phyloP scores from a whole-genome alignment of 2,329 filamentous ascomycete genomes.

The Ophiocordyceps camponoti-rufipedis region DNA sequence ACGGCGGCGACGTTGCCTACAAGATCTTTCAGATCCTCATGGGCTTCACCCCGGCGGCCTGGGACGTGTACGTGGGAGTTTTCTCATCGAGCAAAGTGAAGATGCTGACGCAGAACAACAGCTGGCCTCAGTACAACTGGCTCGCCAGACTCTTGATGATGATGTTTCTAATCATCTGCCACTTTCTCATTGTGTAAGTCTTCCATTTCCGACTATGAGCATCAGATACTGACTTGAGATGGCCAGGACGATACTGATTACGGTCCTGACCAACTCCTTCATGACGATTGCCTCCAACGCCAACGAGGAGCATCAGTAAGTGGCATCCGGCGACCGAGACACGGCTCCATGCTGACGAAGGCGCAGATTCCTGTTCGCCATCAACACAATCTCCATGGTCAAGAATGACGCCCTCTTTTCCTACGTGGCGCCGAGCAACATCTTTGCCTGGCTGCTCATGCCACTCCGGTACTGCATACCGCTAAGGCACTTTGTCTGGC shows the following conservation, averaged over 20 bases:
- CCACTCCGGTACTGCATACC: slow-evolving; percentile 68
- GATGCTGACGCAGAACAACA: slow-evolving; percentile 9
- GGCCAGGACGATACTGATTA: slow-evolving; percentile 66
- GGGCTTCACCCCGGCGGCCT: slow-evolving; percentile 90
- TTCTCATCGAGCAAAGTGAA: not conserved
- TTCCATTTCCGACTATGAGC: no score
- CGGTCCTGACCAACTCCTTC: slow-evolving; percentile 91
- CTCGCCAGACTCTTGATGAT: slow-evolving; percentile 61
- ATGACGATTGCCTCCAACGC: slow-evolving; percentile 90
- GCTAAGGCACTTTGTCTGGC: slow-evolving; percentile 60
- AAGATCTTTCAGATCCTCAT: slow-evolving; percentile 86
- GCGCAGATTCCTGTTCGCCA: slow-evolving; percentile 65
- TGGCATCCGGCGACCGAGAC: not conserved
- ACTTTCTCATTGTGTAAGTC: slow-evolving; percentile 69
- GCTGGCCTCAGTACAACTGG: slow-evolving; percentile 56
- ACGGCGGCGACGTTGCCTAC: slow-evolving; percentile 63
- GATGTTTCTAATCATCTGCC: slow-evolving; percentile 81
- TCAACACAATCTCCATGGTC: slow-evolving; percentile 95
- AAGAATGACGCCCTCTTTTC: slow-evolving; percentile 96
- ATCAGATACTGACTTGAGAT: not conserved
- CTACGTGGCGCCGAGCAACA: slow-evolving; percentile 80
- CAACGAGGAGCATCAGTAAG: slow-evolving; percentile 67
- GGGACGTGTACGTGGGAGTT: slow-evolving; percentile 49
- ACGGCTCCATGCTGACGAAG: slow-evolving; percentile 2
- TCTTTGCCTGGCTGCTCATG: slow-evolving; percentile 77